These are phyloP conservation scores for Steccherinum ochraceum DNA, from an alignment of 768 basidiomycete genomes.

Conservation along the genomic window DNA sequence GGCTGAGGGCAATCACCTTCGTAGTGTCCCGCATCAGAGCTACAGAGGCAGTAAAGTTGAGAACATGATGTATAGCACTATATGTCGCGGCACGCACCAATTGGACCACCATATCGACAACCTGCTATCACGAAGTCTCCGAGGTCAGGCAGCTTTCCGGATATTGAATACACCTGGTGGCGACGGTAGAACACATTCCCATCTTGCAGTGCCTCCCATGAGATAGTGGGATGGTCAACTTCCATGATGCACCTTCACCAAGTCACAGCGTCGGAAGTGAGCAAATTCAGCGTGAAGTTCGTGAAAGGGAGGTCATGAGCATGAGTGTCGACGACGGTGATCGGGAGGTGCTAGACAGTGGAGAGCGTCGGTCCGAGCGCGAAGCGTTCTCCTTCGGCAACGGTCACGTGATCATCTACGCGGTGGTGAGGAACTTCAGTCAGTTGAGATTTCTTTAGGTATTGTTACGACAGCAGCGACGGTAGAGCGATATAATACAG, in stretches of 20 bases:
- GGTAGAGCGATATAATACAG: too few relatives aligned
- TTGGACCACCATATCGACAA: constrained; percentile 82
- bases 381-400: too few relatives aligned
- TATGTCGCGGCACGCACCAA: constrained; percentile 50
- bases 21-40: constrained; percentile 84
- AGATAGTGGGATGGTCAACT: constrained; percentile 63
- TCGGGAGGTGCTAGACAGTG: too few relatives aligned
- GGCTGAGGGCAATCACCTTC: constrained; percentile 70
- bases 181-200: constrained; percentile 84
- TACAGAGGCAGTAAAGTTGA: constrained; percentile 28
- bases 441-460: too few relatives aligned
- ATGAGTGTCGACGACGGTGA: too few relatives aligned
- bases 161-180: constrained; percentile 77
- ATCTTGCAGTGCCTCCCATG: constrained; percentile 90
- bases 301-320: not conserved
- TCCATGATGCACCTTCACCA: constrained; percentile 25
- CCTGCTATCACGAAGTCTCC: constrained; percentile 75
- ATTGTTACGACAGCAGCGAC: too few relatives aligned
- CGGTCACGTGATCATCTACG: too few relatives aligned
- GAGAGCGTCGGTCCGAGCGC: too few relatives aligned
- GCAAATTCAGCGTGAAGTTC: too few relatives aligned
- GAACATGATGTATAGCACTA: not conserved
- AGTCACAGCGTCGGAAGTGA: too few relatives aligned
- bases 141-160: constrained; percentile 73
- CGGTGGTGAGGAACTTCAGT: too few relatives aligned